Evolutionary conservation across 305 asterid species (phyloP).

Genomic region (Ajuga reptans): DNA sequence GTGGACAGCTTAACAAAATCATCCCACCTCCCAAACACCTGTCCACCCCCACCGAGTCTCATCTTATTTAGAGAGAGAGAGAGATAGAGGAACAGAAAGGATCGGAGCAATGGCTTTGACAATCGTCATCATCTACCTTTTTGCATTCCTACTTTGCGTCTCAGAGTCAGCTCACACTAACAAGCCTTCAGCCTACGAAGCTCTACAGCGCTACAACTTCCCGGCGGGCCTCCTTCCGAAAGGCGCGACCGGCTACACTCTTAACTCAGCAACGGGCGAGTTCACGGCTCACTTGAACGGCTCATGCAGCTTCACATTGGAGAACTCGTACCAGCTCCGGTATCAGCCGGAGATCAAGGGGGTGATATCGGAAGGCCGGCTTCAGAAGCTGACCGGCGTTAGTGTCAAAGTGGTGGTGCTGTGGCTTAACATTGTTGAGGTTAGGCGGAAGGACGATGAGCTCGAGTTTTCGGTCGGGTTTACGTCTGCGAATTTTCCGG

Average conservation of each 20-base stretch:
- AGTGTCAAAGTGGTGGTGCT: slow-evolving; percentile 42
- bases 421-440: slow-evolving; percentile 46
- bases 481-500: slow-evolving; percentile 33
- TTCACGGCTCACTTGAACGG: slow-evolving; percentile 33
- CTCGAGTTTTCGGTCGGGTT: slow-evolving; percentile 54
- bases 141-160: slow-evolving; percentile 8
- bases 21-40: slow-evolving; percentile 13
- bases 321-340: slow-evolving; percentile 31
- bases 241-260: slow-evolving; percentile 37
- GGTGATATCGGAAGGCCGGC: slow-evolving; percentile 24
- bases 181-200: slow-evolving; percentile 33
- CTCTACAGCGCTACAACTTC: slow-evolving; percentile 31
- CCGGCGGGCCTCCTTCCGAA: slow-evolving; percentile 41
- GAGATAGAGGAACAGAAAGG: not conserved
- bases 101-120: slow-evolving; percentile 11
- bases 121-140: not conserved
- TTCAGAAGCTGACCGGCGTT: slow-evolving; percentile 36
- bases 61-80: not conserved
- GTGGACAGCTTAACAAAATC: not conserved
- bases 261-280: slow-evolving; percentile 26
- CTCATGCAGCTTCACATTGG: slow-evolving; percentile 32
- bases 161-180: not conserved
- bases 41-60: slow-evolving; percentile 8
- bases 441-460: slow-evolving; percentile 21
- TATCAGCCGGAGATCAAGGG: slow-evolving; percentile 42